phyloP scores from a whole-genome alignment of 768 basidiomycete species.

The Tylopilus cervinicoccineus region DNA sequence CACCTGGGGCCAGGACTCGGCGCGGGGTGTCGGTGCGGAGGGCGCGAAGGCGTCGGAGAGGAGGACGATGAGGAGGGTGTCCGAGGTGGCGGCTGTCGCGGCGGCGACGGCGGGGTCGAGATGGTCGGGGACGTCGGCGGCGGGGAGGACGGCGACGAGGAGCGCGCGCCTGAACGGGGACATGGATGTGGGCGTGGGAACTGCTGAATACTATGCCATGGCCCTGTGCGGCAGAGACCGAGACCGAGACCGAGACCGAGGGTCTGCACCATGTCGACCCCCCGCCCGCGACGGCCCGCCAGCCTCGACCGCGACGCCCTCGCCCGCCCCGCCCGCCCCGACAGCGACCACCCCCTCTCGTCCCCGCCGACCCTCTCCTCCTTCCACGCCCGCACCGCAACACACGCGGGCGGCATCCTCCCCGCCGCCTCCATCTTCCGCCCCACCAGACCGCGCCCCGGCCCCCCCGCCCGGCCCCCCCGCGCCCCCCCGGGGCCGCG shows the following conservation, averaged over 20 bases:
- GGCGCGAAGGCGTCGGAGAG: slow-evolving; percentile 57
- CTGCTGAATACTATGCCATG: no score
- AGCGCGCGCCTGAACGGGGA: slow-evolving; percentile 26
- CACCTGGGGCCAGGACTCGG: slow-evolving; percentile 57
- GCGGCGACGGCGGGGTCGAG: slow-evolving; percentile 51
- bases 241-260: no score
- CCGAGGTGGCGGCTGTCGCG: slow-evolving; percentile 41
- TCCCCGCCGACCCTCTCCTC: slow-evolving; percentile 27
- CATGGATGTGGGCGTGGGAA: slow-evolving; percentile 15
- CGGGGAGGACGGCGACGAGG: slow-evolving; percentile 52
- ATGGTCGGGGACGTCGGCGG: slow-evolving; percentile 49
- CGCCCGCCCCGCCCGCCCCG: not conserved
- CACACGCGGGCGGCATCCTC: slow-evolving; percentile 71
- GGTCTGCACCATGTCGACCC: no score
- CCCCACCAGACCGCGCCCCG: slow-evolving; percentile 53
- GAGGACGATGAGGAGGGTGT: slow-evolving; percentile 59
- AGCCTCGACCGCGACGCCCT: slow-evolving; percentile 17
- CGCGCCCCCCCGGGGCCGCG: slow-evolving; percentile 31
- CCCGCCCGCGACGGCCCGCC: slow-evolving; percentile 1
- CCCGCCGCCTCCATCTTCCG: slow-evolving; percentile 79
- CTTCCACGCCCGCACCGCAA: slow-evolving; percentile 51
- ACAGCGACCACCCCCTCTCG: slow-evolving; percentile 21
- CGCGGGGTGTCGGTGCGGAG: slow-evolving; percentile 33
- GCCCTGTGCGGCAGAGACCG: no score
- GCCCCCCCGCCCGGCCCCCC: slow-evolving; percentile 42